Evolutionary conservation across 1,139 yeast genomes (phyloP).

Genomic region (Dujonia santamariae): DNA sequence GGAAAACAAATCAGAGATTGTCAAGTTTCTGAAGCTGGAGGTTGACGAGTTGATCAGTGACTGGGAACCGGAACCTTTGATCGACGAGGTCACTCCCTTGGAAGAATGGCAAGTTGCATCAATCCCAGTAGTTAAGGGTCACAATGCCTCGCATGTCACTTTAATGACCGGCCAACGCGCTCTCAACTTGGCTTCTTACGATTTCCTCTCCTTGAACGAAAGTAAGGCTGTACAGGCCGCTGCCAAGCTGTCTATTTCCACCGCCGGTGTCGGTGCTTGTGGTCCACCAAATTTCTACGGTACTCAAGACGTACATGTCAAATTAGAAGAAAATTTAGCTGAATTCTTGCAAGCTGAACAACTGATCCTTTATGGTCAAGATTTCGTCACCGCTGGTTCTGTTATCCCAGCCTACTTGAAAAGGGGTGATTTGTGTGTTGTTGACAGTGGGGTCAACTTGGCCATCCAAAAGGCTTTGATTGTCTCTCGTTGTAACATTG

Average conservation of each 20-base stretch:
- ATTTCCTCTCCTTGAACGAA: slow-evolving; percentile 58
- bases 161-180: slow-evolving; percentile 16
- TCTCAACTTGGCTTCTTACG: slow-evolving; percentile 58
- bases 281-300: slow-evolving; percentile 99
- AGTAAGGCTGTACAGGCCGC: slow-evolving; percentile 46
- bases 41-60: slow-evolving; percentile 82
- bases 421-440: slow-evolving; percentile 91
- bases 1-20: slow-evolving; percentile 70
- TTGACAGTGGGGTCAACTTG: slow-evolving; percentile 75
- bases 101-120: slow-evolving; percentile 63
- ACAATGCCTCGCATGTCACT: slow-evolving; percentile 51
- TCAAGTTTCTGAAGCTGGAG: slow-evolving; percentile 62
- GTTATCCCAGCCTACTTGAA: slow-evolving; percentile 94
- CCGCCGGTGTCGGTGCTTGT: slow-evolving; percentile 95
- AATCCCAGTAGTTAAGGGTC: slow-evolving; percentile 62
- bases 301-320: slow-evolving; percentile 86
- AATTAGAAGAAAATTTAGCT: slow-evolving; percentile 75
- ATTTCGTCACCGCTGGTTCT: slow-evolving; percentile 86
- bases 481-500: slow-evolving; percentile 81
- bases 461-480: slow-evolving; percentile 86
- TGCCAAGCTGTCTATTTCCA: slow-evolving; percentile 57
- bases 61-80: slow-evolving; percentile 89
- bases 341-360: slow-evolving; percentile 71
- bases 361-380: slow-evolving; percentile 90
- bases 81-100: slow-evolving; percentile 46